Evolutionary conservation across 1,139 yeast species (phyloP).

Genomic region (Yamadazyma taylorii): DNA sequence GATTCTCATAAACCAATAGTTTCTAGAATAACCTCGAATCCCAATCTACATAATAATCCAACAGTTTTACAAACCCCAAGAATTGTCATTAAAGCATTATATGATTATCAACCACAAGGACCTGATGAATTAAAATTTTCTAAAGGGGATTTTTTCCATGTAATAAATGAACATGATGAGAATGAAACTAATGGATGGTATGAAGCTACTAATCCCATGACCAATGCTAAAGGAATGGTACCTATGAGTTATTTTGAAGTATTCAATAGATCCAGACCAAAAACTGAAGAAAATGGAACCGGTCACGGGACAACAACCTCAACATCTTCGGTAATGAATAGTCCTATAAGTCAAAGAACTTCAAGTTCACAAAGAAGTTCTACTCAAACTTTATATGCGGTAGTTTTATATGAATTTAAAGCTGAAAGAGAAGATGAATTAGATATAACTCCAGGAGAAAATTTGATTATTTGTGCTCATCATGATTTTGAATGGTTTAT

Average conservation of each 20-base stretch:
- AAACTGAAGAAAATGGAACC: conserved; percentile 11
- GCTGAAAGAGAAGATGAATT: conserved; percentile 92
- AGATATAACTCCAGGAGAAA: conserved; percentile 81
- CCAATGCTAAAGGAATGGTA: conserved; percentile 78
- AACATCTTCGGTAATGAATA: background rate
- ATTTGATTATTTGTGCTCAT: conserved; percentile 90
- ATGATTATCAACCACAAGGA: conserved; percentile 75
- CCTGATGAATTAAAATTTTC: conserved; percentile 77
- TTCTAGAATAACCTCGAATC: conserved; percentile 30
- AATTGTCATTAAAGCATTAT: conserved; percentile 80
- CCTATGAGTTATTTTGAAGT: conserved; percentile 84
- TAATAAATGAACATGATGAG: conserved; percentile 53
- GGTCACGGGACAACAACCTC: background rate
- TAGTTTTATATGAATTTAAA: conserved; percentile 70
- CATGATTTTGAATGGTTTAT: conserved; percentile 97
- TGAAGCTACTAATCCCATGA: conserved; percentile 86
- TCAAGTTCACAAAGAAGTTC: conserved; percentile 16
- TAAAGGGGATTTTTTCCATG: conserved; percentile 89
- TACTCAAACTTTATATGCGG: conserved; percentile 45
- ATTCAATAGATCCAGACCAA: conserved; percentile 58
- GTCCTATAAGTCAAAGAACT: conserved; percentile 3
- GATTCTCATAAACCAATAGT: conserved; percentile 38
- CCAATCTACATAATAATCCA: conserved; percentile 14
- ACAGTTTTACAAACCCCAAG: conserved; percentile 55
- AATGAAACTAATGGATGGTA: conserved; percentile 64